Base-by-base conservation (phyloP, 1,139 yeast species). In the Geotrichum macrosporum region DNA sequence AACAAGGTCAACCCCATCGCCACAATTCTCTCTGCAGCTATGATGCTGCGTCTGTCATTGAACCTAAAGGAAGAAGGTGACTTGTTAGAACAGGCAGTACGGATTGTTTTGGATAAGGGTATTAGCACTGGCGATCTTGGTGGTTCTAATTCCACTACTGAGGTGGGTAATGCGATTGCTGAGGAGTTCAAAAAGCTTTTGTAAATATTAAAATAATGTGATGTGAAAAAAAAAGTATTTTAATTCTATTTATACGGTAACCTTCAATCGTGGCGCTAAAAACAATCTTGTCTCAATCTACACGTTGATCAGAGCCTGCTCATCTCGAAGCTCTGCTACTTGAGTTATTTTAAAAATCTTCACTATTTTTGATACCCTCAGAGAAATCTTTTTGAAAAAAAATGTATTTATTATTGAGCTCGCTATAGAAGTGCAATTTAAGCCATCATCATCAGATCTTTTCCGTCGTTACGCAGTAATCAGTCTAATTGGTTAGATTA, bases 1-100 rank as follows among this genome's bases (percentile, higher is more conserved):
- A 82, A 84, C 58, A 80, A 80, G 65, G 95, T 84, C 36, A 87
- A 87, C 66, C 96, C 96, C 47, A 69, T 86, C 50, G 95, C 95
- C 41, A 83, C 94, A 18, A 84, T 85, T 57, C 73, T 85, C 61
- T 84, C 94, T 16, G 89, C 80, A 6, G 94, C 94, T 22, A 78
- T 84, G 84, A 84, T 85, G 94, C 75, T 84, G 70, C 77, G 86
- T 63, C 75, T 84, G 56, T 81, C 92, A 16, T 76, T 84, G 63
- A 79, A 81, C 62, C 66, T 81, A 57, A 73, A 74, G 47, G 76
- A 78, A 53, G 89, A 82, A 15, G 92, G 89, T 55, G 78, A 74
- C 53, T 84, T 83, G 24, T 68, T 84, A 58, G 94, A 85, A 66
- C 69, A 73, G 57, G 94, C 94, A 12, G 94, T 84, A 24, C 76